Evolutionary conservation across 495 filamentous ascomycete species (phyloP), one percentile per base, ranked within the genome.

Genomic region (Daldinia caldariorum): DNA sequence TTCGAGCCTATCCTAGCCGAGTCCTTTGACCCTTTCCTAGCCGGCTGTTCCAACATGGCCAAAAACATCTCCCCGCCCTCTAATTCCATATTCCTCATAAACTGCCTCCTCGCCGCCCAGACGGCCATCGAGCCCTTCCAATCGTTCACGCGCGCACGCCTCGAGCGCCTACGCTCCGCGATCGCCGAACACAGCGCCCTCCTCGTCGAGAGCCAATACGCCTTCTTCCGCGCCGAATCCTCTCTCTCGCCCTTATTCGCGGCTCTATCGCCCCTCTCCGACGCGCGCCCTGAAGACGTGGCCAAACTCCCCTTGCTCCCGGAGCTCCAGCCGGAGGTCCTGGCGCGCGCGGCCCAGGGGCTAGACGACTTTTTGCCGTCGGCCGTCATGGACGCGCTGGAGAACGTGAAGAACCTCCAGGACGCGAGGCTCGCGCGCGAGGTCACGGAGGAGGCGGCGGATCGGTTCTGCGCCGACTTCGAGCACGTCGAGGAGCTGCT

Each of bases 281-380:
- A 77, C 39, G 82, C 81, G 35, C 79, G 74, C 31, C 72, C 74
- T 58, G 79, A 73, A 7, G 79, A 81, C 58, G 67, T 81, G 0
- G 71, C 69, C 31, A 79, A 79, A 16, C 75, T 82, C 12, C 60
- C 76, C 39, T 47, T 16, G 10, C 43, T 47, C 3, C 43, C 43
- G 8, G 43, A 47, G 10, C 43, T 94, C 75, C 88, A 91, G 61
- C 86, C 89, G 0, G 81, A 86, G 12, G 78, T 86, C 3, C 84
- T 97, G 22, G 79, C 84, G 12, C 76, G 81, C 38, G 89, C 89
- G 6, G 90, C 90, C 73, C 92, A 96, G 72, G 85, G 86, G 29
- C 87, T 99, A 4, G 96, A 99, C 77, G 89, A 92, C 69, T 98
- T 97, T 79, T 84, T 99, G 20, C 94, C 94, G 0, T 94, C 92